phyloP scores from a whole-genome alignment of 2,329 filamentous ascomycete species.

The Alternaria solani region DNA sequence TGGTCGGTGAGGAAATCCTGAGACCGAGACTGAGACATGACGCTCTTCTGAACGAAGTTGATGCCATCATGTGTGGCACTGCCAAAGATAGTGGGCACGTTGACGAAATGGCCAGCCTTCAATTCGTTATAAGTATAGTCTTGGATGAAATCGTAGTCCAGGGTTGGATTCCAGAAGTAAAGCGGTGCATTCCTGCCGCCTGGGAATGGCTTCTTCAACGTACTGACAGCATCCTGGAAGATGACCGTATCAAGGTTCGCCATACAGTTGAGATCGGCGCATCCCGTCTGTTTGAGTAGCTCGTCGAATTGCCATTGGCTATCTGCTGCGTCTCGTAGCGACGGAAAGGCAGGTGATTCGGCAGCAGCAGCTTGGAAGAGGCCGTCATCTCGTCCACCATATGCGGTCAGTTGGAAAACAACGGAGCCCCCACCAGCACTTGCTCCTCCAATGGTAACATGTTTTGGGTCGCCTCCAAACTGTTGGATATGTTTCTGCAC shows the following conservation, averaged over 20 bases:
- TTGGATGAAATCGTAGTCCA: constrained; percentile 54
- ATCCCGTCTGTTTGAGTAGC: constrained; percentile 46
- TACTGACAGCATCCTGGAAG: constrained; percentile 50
- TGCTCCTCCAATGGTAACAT: constrained; percentile 51
- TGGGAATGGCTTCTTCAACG: constrained; percentile 50
- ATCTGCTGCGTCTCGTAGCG: constrained; percentile 48
- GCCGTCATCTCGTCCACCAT: constrained; percentile 47
- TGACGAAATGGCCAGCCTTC: constrained; percentile 48
- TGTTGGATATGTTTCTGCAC: constrained; percentile 47
- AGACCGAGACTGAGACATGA: constrained; percentile 43
- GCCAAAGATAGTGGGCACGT: constrained; percentile 55
- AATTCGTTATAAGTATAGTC: constrained; percentile 52
- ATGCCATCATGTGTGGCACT: constrained; percentile 57
- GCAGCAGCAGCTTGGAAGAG: constrained; percentile 48
- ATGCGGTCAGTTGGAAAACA: constrained; percentile 48
- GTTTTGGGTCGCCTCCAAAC: constrained; percentile 52
- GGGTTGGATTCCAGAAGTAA: constrained; percentile 54
- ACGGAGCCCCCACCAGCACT: constrained; percentile 53
- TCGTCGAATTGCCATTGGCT: constrained; percentile 55
- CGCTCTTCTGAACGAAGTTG: constrained; percentile 50
- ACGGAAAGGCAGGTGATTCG: constrained; percentile 51
- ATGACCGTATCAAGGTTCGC: constrained; percentile 44
- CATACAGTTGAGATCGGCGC: constrained; percentile 52
- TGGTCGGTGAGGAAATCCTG: constrained; percentile 52
- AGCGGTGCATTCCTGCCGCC: constrained; percentile 43